Evolutionary conservation across 2,329 filamentous ascomycete genomes (phyloP), one percentile per base, ranked within the genome.

Genomic region (Curvularia spicifera): DNA sequence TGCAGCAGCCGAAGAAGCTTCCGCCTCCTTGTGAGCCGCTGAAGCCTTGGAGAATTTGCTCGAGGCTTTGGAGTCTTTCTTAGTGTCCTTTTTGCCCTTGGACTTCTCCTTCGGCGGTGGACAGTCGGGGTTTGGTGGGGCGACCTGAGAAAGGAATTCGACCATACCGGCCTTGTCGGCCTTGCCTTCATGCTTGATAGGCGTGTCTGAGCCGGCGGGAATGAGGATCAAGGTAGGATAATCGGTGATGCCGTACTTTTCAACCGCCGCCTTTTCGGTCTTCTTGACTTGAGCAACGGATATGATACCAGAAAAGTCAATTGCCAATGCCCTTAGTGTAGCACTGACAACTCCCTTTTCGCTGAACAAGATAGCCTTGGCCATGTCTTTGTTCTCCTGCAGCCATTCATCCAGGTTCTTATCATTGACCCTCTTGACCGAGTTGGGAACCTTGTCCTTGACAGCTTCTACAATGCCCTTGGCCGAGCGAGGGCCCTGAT

Each of bases 321-420:
- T 92, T 6, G 95, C 93, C 53, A 98, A 78, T 60, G 92, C 89
- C 76, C 90, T 91, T 64, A 97, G 80, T 24, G 97, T 82, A 10
- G 93, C 87, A 73, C 91, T 94, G 0, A 91, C 94, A 5, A 90
- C 89, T 22, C 93, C 92, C 81, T 98, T 99, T 56, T 97, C 91
- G 2, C 91, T 96, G 78, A 99, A 98, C 3, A 99, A 81, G 33
- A 99, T 87, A 0, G 91, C 93, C 81, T 96, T 97, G 49, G 93
- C 86, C 12, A 83, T 85, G 20, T 90, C 85, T 59, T 87, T 88
- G 44, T 85, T 84, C 57, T 85, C 83, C 9, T 80, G 79, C 49
- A 97, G 77, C 85, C 94, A 99, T 12, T 80, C 80, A 56, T 92
- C 88, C 37, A 96, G 71, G 45, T 91, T 89, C 78, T 91, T 91